Evolutionary conservation across 1,139 yeast species (phyloP), one percentile per base, ranked within the genome.

Genomic region (Yamadazyma sp.): DNA sequence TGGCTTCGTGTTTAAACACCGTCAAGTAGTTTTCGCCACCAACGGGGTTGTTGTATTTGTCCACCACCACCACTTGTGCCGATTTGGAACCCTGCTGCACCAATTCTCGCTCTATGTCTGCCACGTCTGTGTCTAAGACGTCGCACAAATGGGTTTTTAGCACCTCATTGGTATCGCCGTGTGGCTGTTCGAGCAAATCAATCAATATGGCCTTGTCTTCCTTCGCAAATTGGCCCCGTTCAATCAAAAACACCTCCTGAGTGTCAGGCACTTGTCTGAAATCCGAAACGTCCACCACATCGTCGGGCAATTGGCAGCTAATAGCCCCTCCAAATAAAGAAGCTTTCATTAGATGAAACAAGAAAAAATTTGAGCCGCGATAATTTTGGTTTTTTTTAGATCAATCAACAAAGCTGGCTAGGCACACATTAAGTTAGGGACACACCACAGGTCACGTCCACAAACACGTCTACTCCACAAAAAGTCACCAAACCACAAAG

Each of bases 241-340:
- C 73, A 52, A 50, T 34, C 17, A 87, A 76, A 55, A 75, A 89
- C 22, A 87, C 95, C 57, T 89, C 97, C 56, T 89, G 96, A 2
- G 87, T 81, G 54, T 89, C 96, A 0, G 97, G 96, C 1, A 89
- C 79, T 46, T 86, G 87, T 42, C 97, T 69, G 39, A 88, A 59
- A 32, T 65, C 58, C 1, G 95, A 83, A 1, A 87, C 95, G 57
- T 89, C 96, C 2, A 81, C 56, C 10, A 83, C 70, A 0, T 74
- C 74, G 0, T 49, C 40, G 0, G 92, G 91, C 3, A 88, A 46
- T 2, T 57, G 58, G 0, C 81, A 73, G 2, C 71, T 58, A 9
- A 87, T 71, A 1, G 95, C 94, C 0, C 96, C 97, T 0, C 97
- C 97, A 55, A 83, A 89, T 40, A 64, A 45, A 17, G 41, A 40